Percentiles rank a stretch among this genome's conserved stretches.
phyloP scores from a whole-genome alignment of 1,139 yeast genomes.

The Hemisphaericaspora xylofermentans region DNA sequence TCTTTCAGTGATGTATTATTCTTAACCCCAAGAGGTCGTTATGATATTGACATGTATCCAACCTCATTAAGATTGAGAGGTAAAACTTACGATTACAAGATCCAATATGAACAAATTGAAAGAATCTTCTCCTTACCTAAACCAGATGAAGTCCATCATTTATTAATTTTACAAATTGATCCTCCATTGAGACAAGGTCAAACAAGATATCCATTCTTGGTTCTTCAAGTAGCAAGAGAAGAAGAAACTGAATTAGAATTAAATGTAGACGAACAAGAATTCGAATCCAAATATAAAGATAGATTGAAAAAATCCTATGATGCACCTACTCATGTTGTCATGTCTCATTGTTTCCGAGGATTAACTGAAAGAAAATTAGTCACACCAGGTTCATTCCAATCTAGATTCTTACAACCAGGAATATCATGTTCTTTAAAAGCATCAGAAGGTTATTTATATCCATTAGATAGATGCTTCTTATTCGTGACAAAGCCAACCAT shows the following conservation, averaged over 20 bases:
- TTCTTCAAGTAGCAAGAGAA: slow-evolving; percentile 82
- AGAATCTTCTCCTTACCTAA: slow-evolving; percentile 89
- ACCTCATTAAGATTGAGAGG: slow-evolving; percentile 90
- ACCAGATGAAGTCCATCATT: slow-evolving; percentile 89
- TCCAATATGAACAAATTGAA: slow-evolving; percentile 88
- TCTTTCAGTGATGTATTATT: slow-evolving; percentile 88
- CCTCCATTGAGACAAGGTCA: slow-evolving; percentile 93
- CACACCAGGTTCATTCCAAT: slow-evolving; percentile 81
- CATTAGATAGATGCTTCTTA: slow-evolving; percentile 84
- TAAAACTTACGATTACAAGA: slow-evolving; percentile 94
- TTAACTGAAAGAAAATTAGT: slow-evolving; percentile 83
- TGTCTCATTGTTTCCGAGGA: slow-evolving; percentile 88
- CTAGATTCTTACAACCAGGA: slow-evolving; percentile 76
- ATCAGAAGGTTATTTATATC: slow-evolving; percentile 89
- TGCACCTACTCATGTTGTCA: slow-evolving; percentile 78
- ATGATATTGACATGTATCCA: slow-evolving; percentile 92
- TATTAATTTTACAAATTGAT: slow-evolving; percentile 84
- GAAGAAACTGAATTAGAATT: slow-evolving; percentile 92
- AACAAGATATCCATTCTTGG: slow-evolving; percentile 91
- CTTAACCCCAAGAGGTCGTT: slow-evolving; percentile 97
- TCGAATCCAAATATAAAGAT: slow-evolving; percentile 71
- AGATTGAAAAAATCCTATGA: slow-evolving; percentile 78
- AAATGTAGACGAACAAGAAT: slow-evolving; percentile 82
- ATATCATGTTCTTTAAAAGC: slow-evolving; percentile 92
- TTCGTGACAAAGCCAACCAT: slow-evolving; percentile 94